phyloP scores from a whole-genome alignment of 805 yeast species.

The Brettanomyces anomalus region DNA sequence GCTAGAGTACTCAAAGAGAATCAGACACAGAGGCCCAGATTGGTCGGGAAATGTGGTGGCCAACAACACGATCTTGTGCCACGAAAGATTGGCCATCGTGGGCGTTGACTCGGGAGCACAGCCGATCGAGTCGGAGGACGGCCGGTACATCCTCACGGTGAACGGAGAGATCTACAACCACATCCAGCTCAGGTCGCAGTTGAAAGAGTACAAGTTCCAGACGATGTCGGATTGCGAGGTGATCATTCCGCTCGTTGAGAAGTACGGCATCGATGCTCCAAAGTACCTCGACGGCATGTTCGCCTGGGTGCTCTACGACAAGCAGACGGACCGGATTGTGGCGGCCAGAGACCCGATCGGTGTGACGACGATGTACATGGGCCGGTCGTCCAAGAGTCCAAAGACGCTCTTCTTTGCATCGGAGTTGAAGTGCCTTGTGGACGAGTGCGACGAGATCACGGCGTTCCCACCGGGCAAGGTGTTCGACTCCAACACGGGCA shows the following conservation, averaged over 20 bases:
- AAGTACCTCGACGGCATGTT: constrained; percentile 96
- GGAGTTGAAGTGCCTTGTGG: constrained; percentile 88
- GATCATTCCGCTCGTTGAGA: constrained; percentile 83
- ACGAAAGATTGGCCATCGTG: constrained; percentile 95
- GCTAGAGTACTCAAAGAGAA: constrained; percentile 79
- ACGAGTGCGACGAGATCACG: constrained; percentile 84
- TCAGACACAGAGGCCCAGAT: constrained; percentile 99
- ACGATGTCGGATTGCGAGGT: constrained; percentile 96
- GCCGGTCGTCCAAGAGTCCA: constrained; percentile 62
- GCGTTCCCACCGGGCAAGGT: constrained; percentile 99
- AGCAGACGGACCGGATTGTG: constrained; percentile 70
- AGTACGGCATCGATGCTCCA: constrained; percentile 86
- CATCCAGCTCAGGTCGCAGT: constrained; percentile 73
- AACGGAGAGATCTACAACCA: constrained; percentile 99
- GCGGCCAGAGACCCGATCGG: constrained; percentile 99
- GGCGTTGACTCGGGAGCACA: constrained; percentile 98
- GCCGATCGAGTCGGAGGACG: constrained; percentile 82
- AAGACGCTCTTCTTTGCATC: constrained; percentile 83
- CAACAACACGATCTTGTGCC: constrained; percentile 78
- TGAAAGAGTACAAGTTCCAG: constrained; percentile 65
- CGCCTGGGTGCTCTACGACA: constrained; percentile 88
- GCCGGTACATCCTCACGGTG: constrained; percentile 66
- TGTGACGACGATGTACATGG: constrained; percentile 93
- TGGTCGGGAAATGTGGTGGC: constrained; percentile 88
- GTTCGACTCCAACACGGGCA: constrained; percentile 84